Evolutionary conservation across 208 protist species (phyloP).

Genomic region (Lotmaria passim): DNA sequence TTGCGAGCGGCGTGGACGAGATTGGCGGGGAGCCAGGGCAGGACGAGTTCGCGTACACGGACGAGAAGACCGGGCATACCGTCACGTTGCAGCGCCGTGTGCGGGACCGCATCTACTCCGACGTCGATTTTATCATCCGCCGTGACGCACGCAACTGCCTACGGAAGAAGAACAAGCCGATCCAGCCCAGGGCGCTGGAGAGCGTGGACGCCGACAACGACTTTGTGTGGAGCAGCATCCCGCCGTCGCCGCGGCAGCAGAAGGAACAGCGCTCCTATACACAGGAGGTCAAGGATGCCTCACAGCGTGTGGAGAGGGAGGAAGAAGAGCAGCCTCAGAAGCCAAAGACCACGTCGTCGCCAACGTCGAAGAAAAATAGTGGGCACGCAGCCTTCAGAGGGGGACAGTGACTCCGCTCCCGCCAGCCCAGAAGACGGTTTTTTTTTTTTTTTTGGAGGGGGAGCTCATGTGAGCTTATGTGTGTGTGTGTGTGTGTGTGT

Average conservation of each 20-base stretch:
- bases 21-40: constrained; percentile 17
- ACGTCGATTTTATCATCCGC: constrained; percentile 66
- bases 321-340: neutral
- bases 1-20: constrained; percentile 71
- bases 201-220: constrained; percentile 25
- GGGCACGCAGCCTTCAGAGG: neutral
- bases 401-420: too few relatives aligned
- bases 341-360: too few relatives aligned
- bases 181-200: constrained; percentile 19
- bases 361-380: neutral
- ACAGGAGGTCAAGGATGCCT: neutral
- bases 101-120: constrained; percentile 67
- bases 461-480: too few relatives aligned
- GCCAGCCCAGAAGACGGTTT: too few relatives aligned
- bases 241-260: constrained; percentile 15
- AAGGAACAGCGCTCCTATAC: neutral
- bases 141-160: constrained; percentile 39
- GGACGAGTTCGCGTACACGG: constrained; percentile 27
- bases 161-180: constrained; percentile 46
- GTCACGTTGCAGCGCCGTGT: constrained; percentile 36
- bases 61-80: constrained; percentile 16
- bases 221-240: constrained; percentile 24
- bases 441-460: neutral
- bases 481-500: too few relatives aligned
- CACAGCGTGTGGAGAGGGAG: neutral